Evolutionary conservation across 352 stramenopile species (phyloP).

Genomic region (Globisporangium iwayamae): DNA sequence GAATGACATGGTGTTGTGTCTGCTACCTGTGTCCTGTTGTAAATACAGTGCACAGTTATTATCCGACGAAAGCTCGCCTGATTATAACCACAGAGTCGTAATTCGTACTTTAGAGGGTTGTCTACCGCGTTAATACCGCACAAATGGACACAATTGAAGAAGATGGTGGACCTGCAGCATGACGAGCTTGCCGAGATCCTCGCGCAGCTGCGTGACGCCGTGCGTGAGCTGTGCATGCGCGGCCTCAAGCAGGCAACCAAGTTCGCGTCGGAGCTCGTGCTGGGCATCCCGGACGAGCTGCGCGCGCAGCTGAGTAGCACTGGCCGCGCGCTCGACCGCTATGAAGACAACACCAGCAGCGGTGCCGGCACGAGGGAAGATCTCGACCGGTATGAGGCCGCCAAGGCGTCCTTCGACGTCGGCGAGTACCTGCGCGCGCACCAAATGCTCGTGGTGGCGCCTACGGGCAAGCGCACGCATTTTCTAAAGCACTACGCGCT

Average conservation of each 20-base stretch:
- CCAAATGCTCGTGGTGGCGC: conserved; percentile 35
- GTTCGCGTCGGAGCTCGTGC: conserved; percentile 72
- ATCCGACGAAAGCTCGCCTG: neutral
- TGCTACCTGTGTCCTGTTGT: neutral
- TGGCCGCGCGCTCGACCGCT: neutral
- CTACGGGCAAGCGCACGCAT: conserved; percentile 26
- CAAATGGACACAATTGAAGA: conserved; percentile 2
- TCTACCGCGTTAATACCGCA: neutral
- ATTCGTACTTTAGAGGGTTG: neutral
- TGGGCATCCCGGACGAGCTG: conserved; percentile 51
- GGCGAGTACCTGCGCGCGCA: conserved; percentile 75
- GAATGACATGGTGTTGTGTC: neutral
- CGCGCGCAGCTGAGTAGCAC: conserved; percentile 27
- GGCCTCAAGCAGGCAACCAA: conserved; percentile 66
- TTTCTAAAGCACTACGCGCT: conserved; percentile 80
- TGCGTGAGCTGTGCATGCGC: conserved; percentile 44
- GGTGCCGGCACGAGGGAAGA: conserved; percentile 11
- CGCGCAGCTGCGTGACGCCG: conserved; percentile 45
- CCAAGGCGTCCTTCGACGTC: conserved; percentile 63
- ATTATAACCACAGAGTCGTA: neutral
- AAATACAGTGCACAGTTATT: neutral
- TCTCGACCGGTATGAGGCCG: conserved; percentile 53
- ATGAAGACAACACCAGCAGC: neutral
- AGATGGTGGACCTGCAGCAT: conserved; percentile 11
- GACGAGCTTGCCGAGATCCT: conserved; percentile 30